Conservation (phyloP, 2,329 filamentous ascomycete genomes). For the Diplodia seriata region DNA sequence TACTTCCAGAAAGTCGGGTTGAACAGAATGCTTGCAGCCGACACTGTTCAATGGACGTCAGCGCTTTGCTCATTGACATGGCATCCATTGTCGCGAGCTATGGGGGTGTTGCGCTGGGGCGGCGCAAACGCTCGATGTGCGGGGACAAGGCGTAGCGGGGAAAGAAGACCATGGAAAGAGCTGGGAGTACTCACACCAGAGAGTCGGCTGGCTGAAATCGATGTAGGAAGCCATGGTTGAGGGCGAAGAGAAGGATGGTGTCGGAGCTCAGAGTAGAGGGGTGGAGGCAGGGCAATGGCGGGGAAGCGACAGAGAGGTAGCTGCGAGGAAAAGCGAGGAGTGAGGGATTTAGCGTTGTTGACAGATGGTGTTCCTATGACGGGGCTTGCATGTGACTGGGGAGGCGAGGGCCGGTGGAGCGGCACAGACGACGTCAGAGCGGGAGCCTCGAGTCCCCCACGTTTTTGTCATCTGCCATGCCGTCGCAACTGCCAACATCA, state of each 20-base stretch:
- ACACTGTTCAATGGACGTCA: slow-evolving; percentile 62
- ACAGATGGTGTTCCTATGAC: slow-evolving; percentile 33
- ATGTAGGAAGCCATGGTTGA: slow-evolving; percentile 40
- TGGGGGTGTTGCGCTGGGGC: neutral
- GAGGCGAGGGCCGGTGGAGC: neutral
- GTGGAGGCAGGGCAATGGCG: neutral
- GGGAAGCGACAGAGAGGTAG: neutral
- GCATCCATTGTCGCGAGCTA: neutral
- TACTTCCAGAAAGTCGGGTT: slow-evolving; percentile 99
- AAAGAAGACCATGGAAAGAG: slow-evolving; percentile 10
- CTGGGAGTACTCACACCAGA: slow-evolving; percentile 53
- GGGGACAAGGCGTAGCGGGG: slow-evolving; percentile 8
- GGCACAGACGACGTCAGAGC: slow-evolving; percentile 18
- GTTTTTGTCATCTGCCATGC: slow-evolving; percentile 15
- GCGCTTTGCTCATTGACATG: neutral
- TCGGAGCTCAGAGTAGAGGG: neutral
- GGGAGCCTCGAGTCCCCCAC: too few species aligned
- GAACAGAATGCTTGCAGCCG: slow-evolving; percentile 82
- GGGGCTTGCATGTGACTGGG: slow-evolving; percentile 28
- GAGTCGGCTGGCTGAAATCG: slow-evolving; percentile 55
- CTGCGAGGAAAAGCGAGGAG: slow-evolving; percentile 39
- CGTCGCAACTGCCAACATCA: slow-evolving; percentile 2
- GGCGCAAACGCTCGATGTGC: neutral
- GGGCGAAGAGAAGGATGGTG: slow-evolving; percentile 1
- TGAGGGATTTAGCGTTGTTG: slow-evolving; percentile 41